Evolutionary conservation across 2,329 filamentous ascomycete genomes (phyloP).

Genomic region (Colletotrichum sp.): DNA sequence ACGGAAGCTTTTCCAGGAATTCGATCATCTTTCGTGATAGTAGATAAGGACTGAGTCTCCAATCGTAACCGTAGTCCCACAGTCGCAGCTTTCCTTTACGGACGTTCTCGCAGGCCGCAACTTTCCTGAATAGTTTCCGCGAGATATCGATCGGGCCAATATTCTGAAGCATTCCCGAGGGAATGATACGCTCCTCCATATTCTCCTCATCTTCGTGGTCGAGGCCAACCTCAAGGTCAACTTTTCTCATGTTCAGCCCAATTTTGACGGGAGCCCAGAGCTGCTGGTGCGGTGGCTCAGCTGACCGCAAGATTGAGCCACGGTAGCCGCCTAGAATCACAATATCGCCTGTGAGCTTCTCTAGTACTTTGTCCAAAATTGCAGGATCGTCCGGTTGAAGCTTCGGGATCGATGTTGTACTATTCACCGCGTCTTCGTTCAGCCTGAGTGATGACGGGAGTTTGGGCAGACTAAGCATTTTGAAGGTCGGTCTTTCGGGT

Average conservation of each 20-base stretch:
- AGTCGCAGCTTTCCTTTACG: constrained; percentile 74
- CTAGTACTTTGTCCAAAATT: constrained; percentile 60
- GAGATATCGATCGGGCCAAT: constrained; percentile 93
- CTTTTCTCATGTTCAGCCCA: constrained; percentile 88
- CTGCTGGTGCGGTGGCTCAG: constrained; percentile 82
- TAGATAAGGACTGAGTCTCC: constrained; percentile 83
- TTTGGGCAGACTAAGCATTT: constrained; percentile 67
- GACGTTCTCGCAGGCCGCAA: constrained; percentile 77
- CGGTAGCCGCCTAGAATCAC: constrained; percentile 91
- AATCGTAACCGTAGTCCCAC: constrained; percentile 94
- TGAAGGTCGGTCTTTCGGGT: constrained; percentile 79
- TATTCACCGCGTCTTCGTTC: constrained; percentile 14
- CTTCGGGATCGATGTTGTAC: constrained; percentile 26
- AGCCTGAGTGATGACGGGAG: constrained; percentile 42
- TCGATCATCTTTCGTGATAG: constrained; percentile 73
- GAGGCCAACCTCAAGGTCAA: constrained; percentile 87
- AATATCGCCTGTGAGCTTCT: constrained; percentile 79
- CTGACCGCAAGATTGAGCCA: constrained; percentile 86
- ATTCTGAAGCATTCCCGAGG: constrained; percentile 88
- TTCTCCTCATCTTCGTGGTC: constrained; percentile 80
- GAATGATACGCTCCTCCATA: constrained; percentile 83
- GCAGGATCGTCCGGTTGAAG: constrained; percentile 23
- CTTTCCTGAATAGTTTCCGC: constrained; percentile 77
- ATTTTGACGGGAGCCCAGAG: constrained; percentile 95
- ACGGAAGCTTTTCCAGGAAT: constrained; percentile 77